Evolutionary conservation across 2,329 filamentous ascomycete species (phyloP).

Genomic region (Pseudogymnoascus sp.): DNA sequence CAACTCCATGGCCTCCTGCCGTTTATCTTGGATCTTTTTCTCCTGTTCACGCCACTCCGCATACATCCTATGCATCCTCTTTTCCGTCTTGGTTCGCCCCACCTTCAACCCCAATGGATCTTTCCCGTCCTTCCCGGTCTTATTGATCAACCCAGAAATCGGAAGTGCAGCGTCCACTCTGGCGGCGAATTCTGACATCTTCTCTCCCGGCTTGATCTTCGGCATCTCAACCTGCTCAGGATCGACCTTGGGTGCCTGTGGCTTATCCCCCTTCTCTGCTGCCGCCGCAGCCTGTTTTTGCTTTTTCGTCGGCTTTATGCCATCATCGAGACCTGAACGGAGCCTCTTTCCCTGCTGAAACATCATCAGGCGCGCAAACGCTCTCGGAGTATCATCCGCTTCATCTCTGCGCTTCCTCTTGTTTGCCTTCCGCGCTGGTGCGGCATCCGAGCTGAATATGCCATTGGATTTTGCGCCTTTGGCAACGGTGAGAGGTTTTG

Average conservation of each 20-base stretch:
- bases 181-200: slow-evolving; percentile 68
- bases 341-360: slow-evolving; percentile 53
- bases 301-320: slow-evolving; percentile 34
- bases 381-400: slow-evolving; percentile 74
- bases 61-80: slow-evolving; percentile 70
- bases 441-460: slow-evolving; percentile 27
- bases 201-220: slow-evolving; percentile 76
- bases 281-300: slow-evolving; percentile 22
- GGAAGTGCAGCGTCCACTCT: slow-evolving; percentile 82
- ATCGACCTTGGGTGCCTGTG: slow-evolving; percentile 16
- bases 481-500: slow-evolving; percentile 39
- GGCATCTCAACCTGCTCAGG: slow-evolving; percentile 35
- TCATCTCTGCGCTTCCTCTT: slow-evolving; percentile 39
- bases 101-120: slow-evolving; percentile 58
- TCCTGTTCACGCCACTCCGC: slow-evolving; percentile 68
- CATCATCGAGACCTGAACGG: slow-evolving; percentile 62
- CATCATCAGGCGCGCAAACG: slow-evolving; percentile 79
- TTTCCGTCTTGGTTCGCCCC: slow-evolving; percentile 72
- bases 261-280: slow-evolving; percentile 18
- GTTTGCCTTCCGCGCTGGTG: slow-evolving; percentile 29
- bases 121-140: slow-evolving; percentile 49
- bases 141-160: slow-evolving; percentile 58
- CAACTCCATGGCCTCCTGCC: slow-evolving; percentile 23
- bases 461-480: slow-evolving; percentile 34
- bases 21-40: slow-evolving; percentile 34